These are phyloP conservation scores for Aspergillus fumigatiaffinis DNA, from an alignment of 2,329 filamentous ascomycete species.

Conservation along the genomic window DNA sequence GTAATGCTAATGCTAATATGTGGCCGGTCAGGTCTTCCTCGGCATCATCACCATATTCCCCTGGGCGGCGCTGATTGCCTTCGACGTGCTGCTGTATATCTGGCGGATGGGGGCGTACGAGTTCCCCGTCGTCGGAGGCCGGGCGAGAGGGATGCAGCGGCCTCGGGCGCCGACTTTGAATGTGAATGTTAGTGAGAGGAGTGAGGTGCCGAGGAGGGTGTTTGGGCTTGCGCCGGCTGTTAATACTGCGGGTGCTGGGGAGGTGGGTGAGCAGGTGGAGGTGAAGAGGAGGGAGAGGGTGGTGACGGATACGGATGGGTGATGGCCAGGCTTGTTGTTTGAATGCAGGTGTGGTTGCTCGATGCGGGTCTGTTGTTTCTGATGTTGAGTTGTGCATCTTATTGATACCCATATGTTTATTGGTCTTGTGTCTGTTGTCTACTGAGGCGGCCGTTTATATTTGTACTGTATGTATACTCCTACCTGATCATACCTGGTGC, in stretches of 20 bases:
- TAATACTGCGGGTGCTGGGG: conserved; percentile 5
- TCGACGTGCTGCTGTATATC: conserved; percentile 61
- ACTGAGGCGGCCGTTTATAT: neutral
- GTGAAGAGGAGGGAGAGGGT: conserved; percentile 6
- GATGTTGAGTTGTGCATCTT: neutral
- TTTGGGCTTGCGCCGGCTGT: conserved; percentile 26
- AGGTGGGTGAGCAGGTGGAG: conserved; percentile 2
- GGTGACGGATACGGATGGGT: neutral
- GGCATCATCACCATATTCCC: conserved; percentile 59
- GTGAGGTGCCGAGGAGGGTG: conserved; percentile 39
- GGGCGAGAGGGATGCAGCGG: conserved; percentile 56
- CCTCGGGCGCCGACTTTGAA: conserved; percentile 61
- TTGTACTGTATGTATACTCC: neutral
- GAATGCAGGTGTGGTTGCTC: neutral
- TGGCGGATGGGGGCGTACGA: conserved; percentile 57
- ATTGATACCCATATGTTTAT: conserved; percentile 16
- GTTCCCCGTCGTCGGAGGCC: conserved; percentile 57
- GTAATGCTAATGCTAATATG: neutral
- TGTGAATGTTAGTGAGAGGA: conserved; percentile 43
- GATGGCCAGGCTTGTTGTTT: no score
- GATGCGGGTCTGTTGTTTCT: neutral
- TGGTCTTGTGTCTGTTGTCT: neutral
- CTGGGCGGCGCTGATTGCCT: conserved; percentile 59
- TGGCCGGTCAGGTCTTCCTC: conserved; percentile 51
- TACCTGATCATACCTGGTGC: neutral